Percentiles rank a stretch among this genome's conserved stretches.
phyloP scores from a whole-genome alignment of 192 early-diverging fungal genomes.

The Coemansia sp. region DNA sequence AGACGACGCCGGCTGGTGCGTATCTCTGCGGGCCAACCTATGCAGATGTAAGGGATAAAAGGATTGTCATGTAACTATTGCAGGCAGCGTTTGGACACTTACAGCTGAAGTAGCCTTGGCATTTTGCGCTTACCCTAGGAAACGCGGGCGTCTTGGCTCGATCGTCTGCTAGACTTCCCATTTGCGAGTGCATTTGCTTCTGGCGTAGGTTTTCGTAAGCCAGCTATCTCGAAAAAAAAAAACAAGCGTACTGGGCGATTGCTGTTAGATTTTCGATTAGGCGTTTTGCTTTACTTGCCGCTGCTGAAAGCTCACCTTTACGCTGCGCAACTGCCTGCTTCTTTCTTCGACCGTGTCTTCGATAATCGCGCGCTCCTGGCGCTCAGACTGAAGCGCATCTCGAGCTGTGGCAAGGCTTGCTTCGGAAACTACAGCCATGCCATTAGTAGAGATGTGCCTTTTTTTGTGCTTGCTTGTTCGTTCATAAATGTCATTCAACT shows the following conservation, averaged over 20 bases:
- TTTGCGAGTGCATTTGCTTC: slow-evolving; percentile 12
- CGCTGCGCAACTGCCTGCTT: slow-evolving; percentile 55
- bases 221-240: slow-evolving; percentile 5
- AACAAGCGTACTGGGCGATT: not conserved
- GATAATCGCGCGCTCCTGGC: slow-evolving; percentile 22
- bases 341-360: slow-evolving; percentile 54
- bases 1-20: not conserved
- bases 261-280: not conserved
- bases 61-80: not conserved
- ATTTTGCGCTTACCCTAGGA: slow-evolving; percentile 20
- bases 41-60: not conserved
- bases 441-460: not conserved
- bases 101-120: not conserved
- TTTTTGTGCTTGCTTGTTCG: not conserved
- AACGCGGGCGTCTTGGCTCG: slow-evolving; percentile 4
- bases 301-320: slow-evolving; percentile 37
- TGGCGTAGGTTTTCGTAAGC: slow-evolving; percentile 48
- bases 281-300: not conserved
- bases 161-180: not conserved
- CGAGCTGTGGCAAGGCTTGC: slow-evolving; percentile 16
- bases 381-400: slow-evolving; percentile 20
- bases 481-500: too few species aligned
- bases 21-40: slow-evolving; percentile 1
- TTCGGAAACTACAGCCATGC: slow-evolving; percentile 24
- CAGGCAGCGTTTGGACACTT: too few species aligned